Evolutionary conservation across 2,329 filamentous ascomycete genomes (phyloP).

Genomic region (Ophiosphaerella korrae): DNA sequence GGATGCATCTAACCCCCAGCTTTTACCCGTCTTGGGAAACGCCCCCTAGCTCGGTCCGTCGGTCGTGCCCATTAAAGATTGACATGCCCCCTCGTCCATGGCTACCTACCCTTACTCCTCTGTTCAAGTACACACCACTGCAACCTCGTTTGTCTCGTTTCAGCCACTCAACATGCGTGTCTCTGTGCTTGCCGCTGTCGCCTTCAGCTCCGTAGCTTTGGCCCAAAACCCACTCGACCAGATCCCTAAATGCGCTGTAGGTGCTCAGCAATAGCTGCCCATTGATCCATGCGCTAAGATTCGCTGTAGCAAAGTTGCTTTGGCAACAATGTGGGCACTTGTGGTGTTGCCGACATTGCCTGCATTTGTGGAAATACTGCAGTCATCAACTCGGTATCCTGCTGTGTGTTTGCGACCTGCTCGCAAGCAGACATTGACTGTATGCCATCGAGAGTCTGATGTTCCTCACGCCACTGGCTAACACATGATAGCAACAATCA

Average conservation of each 20-base stretch:
- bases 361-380: conserved; percentile 51
- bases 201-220: conserved; percentile 30
- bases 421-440: conserved; percentile 37
- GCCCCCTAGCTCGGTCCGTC: conserved; percentile 1
- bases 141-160: neutral
- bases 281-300: neutral
- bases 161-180: conserved; percentile 28
- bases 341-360: conserved; percentile 46
- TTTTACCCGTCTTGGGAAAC: neutral
- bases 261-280: neutral
- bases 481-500: conserved; percentile 48
- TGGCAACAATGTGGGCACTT: conserved; percentile 45
- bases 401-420: conserved; percentile 50
- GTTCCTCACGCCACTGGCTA: conserved; percentile 19
- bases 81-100: neutral
- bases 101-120: neutral
- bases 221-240: conserved; percentile 29
- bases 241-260: conserved; percentile 37
- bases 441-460: neutral
- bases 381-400: conserved; percentile 48
- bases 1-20: neutral
- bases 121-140: neutral
- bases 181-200: conserved; percentile 28
- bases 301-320: conserved; percentile 43
- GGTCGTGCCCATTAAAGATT: neutral